phyloP scores from a whole-genome alignment of 2,329 filamentous ascomycete species.

The Fusarium sp. region DNA sequence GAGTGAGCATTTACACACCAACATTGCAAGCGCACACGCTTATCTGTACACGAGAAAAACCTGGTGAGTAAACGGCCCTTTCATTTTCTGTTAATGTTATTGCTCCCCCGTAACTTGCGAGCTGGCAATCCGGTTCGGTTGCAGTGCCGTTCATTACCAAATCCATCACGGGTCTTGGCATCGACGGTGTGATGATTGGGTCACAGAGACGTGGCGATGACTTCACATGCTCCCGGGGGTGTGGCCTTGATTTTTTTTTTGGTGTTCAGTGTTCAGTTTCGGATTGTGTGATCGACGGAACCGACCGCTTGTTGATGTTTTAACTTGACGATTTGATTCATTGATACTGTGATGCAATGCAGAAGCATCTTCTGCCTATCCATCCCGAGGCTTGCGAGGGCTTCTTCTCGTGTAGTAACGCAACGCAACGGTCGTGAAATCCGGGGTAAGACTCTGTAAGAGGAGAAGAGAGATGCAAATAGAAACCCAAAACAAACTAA shows the following conservation, averaged over 20 bases:
- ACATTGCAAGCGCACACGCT: background rate
- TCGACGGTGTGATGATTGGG: conserved; percentile 37
- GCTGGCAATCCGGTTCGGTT: conserved; percentile 22
- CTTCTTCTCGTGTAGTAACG: conserved; percentile 10
- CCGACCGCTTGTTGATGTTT: conserved; percentile 22
- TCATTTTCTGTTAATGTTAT: background rate
- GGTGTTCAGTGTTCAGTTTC: conserved; percentile 8
- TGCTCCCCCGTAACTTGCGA: conserved; percentile 3
- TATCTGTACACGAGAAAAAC: conserved; percentile 8
- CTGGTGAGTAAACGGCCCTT: conserved; percentile 7
- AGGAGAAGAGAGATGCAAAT: background rate
- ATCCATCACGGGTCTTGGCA: conserved; percentile 37
- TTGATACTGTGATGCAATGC: conserved; percentile 1
- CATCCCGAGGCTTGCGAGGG: background rate
- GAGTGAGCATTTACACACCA: conserved; percentile 24
- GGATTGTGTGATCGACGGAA: conserved; percentile 22
- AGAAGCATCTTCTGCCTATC: background rate
- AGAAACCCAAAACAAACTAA: conserved; percentile 21
- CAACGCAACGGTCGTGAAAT: conserved; percentile 30
- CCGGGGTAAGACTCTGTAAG: conserved; percentile 30
- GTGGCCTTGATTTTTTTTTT: conserved; percentile 22
- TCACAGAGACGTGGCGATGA: conserved; percentile 40
- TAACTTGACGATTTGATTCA: conserved; percentile 1
- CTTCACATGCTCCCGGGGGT: conserved; percentile 38
- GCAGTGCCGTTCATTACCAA: conserved; percentile 35